Conservation (phyloP, 306 rosid species). For the Medicago ruthenica region DNA sequence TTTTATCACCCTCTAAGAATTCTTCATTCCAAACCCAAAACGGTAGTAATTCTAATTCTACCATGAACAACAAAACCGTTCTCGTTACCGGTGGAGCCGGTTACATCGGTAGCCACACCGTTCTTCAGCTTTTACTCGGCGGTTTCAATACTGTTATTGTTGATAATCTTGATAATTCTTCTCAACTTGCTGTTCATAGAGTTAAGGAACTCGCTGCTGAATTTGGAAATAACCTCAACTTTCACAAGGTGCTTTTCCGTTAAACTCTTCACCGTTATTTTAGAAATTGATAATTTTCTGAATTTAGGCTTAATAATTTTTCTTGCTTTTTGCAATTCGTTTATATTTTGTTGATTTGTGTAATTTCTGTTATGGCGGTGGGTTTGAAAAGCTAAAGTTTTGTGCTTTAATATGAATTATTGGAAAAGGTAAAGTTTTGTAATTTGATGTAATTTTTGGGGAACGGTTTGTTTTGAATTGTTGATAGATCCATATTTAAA, state of each 20-base stretch:
- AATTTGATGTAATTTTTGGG: conserved; percentile 28
- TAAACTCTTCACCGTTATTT: too few relatives aligned
- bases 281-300: not conserved
- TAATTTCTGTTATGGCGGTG: conserved; percentile 23
- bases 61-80: conserved; percentile 59
- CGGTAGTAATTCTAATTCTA: not conserved
- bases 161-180: conserved; percentile 90
- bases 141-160: conserved; percentile 77
- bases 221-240: conserved; percentile 71
- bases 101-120: conserved; percentile 93
- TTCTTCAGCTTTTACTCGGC: conserved; percentile 81
- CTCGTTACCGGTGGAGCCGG: conserved; percentile 99
- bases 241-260: conserved; percentile 89
- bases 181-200: conserved; percentile 58
- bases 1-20: conserved; percentile 19
- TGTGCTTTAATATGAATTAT: not conserved
- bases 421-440: not conserved
- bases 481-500: conserved; percentile 18
- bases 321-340: conserved; percentile 12
- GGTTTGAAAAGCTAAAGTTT: conserved; percentile 1
- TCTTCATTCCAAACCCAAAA: not conserved
- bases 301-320: conserved; percentile 40
- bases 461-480: not conserved
- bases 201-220: conserved; percentile 84
- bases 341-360: conserved; percentile 4